These are phyloP conservation scores for Trametes sp. DNA, from an alignment of 1,284 basidiomycete genomes.

Conservation along the genomic window DNA sequence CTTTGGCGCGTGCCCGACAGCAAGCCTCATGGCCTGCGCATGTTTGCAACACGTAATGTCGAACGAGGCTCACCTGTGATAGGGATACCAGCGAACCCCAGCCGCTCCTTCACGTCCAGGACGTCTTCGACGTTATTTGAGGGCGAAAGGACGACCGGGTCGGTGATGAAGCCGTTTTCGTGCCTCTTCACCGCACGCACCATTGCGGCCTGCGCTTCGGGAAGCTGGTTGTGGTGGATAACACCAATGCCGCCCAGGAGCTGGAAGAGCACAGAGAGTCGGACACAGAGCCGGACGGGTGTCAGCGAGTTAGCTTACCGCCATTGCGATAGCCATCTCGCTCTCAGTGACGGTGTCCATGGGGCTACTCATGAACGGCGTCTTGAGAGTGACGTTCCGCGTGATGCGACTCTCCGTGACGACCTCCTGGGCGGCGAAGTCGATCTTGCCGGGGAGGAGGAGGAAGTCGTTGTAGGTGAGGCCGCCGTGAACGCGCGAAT, in stretches of 20 bases:
- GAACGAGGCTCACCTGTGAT: slow-evolving; percentile 82
- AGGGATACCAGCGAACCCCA: slow-evolving; percentile 97
- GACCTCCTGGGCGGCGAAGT: slow-evolving; percentile 89
- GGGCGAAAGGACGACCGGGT: slow-evolving; percentile 89
- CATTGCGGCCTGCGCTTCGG: slow-evolving; percentile 93
- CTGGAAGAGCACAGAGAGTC: slow-evolving; percentile 49
- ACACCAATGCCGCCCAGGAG: slow-evolving; percentile 97
- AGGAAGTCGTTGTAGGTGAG: slow-evolving; percentile 98
- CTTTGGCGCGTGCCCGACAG: neutral
- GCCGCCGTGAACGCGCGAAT: slow-evolving; percentile 89
- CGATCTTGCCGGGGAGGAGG: slow-evolving; percentile 94
- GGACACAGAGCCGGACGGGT: slow-evolving; percentile 29
- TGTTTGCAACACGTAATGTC: slow-evolving; percentile 3
- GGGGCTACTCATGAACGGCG: slow-evolving; percentile 96
- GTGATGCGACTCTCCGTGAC: slow-evolving; percentile 89
- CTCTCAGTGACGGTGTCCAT: slow-evolving; percentile 99
- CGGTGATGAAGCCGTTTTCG: slow-evolving; percentile 98
- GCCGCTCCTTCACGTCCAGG: slow-evolving; percentile 89
- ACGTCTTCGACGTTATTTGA: slow-evolving; percentile 88
- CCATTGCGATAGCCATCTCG: slow-evolving; percentile 97
- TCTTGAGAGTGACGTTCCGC: slow-evolving; percentile 92
- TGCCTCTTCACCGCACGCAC: slow-evolving; percentile 97
- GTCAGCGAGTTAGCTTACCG: slow-evolving; percentile 59
- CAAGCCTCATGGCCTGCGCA: neutral
- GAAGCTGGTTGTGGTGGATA: slow-evolving; percentile 96